Evolutionary conservation across 1,284 basidiomycete genomes (phyloP), one percentile per base, ranked within the genome.

Genomic region (Puccinia hordei): DNA sequence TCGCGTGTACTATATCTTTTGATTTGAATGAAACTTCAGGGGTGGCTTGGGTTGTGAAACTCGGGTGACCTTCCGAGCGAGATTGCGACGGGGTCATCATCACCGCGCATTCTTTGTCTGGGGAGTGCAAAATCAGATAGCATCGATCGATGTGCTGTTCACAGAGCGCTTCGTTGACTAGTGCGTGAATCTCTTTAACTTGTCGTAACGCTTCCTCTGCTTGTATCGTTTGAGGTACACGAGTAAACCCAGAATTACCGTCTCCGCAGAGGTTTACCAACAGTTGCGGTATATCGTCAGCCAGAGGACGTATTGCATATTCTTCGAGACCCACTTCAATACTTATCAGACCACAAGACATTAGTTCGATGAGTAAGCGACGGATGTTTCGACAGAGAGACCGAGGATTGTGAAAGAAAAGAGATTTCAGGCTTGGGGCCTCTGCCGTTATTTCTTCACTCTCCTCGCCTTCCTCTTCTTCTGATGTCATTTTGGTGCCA

Each of bases 391-490:
- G 57, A 41, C 68, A 73, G 27, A 80, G 59, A n/a, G 71, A 72
- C 13, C 68, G 78, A 15, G 55, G 57, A 38, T 59, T 72, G 41
- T 61, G 61, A 53, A 73, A 55, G 44, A 63, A 68, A 53, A 63
- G 38, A 57, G 41, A n/a, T 38, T 53, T 80, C 55, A 46, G 35
- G 38, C 19, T 55, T 19, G 22, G 46, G 41, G 6, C 38, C 12
- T 65, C 78, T 24, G 17, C 46, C 6, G 44, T 30, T 49, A 46
- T 13, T 24, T 51, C 78, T 73, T 80, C 78, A 38, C 68, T 44
- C 27, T 80, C 78, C 35, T 80, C 78, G 35, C 78, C 78, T 73
- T 80, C 78, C 59, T 75, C 73, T 38, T 75, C 59, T 38, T 75
- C 73, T 19, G 41, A 63, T 35, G 59, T 44, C 57, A 75, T 61